These are phyloP conservation scores for Geranium rotundifolium DNA, from an alignment of 345 rosid species.

Conservation along the genomic window DNA sequence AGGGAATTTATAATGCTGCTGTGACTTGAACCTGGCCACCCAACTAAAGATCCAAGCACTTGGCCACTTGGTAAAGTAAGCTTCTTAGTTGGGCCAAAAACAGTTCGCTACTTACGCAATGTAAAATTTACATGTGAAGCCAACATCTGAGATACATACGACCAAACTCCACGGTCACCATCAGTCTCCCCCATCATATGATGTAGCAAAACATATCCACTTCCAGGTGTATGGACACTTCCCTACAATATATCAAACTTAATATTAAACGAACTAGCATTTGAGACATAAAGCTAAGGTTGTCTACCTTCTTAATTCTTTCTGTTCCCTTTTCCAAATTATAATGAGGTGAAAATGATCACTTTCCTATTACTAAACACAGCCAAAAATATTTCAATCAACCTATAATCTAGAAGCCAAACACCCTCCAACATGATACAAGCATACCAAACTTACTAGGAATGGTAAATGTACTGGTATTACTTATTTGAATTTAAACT, in stretches of 20 bases:
- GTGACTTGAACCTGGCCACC: too few relatives aligned
- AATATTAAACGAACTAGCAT: neutral
- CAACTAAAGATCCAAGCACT: too few relatives aligned
- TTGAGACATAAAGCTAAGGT: neutral
- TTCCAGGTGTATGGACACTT: conserved; percentile 64
- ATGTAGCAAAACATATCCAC: conserved; percentile 86
- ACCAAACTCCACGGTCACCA: conserved; percentile 71
- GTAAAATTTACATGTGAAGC: conserved; percentile 3
- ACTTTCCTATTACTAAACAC: too few relatives aligned
- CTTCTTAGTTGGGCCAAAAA: neutral
- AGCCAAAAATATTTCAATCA: too few relatives aligned
- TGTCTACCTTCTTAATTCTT: neutral
- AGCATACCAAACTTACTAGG: neutral
- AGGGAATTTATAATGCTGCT: neutral
- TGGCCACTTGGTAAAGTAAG: neutral
- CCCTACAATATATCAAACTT: conserved; percentile 28
- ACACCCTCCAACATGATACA: neutral
- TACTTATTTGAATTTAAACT: neutral
- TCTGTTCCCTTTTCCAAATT: too few relatives aligned
- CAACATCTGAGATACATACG: conserved; percentile 42
- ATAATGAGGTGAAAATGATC: too few relatives aligned
- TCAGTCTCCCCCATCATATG: conserved; percentile 87
- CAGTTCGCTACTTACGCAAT: neutral
- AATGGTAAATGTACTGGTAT: neutral
- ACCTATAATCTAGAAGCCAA: too few relatives aligned